Conservation (phyloP, 2,329 filamentous ascomycete species). For the Aspergillus pseudonomiae region DNA sequence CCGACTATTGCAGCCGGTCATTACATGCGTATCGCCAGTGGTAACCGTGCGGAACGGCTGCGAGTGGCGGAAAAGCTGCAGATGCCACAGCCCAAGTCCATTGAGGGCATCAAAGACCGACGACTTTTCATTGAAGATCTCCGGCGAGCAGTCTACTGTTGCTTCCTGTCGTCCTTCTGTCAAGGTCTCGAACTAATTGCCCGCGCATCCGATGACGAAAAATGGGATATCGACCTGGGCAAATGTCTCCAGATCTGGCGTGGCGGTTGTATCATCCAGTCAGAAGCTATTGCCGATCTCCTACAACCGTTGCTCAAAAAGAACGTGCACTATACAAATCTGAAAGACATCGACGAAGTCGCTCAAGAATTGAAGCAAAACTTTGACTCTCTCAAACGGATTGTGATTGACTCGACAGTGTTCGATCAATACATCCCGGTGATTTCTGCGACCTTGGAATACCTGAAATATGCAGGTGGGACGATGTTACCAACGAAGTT, state of each 20-base stretch:
- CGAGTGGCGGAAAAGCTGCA: slow-evolving; percentile 54
- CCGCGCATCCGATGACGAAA: slow-evolving; percentile 59
- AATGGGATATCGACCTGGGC: slow-evolving; percentile 56
- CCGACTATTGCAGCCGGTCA: slow-evolving; percentile 67
- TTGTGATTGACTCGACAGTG: slow-evolving; percentile 58
- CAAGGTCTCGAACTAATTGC: slow-evolving; percentile 69
- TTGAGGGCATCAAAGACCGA: slow-evolving; percentile 36
- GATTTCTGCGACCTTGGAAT: slow-evolving; percentile 66
- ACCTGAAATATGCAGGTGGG: slow-evolving; percentile 65
- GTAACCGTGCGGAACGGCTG: slow-evolving; percentile 60
- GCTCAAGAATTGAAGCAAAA: slow-evolving; percentile 57
- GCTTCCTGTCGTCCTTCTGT: slow-evolving; percentile 64
- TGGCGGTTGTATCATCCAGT: slow-evolving; percentile 71
- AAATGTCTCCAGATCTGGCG: slow-evolving; percentile 63
- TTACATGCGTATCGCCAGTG: slow-evolving; percentile 65
- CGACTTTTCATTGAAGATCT: slow-evolving; percentile 60
- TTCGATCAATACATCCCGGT: slow-evolving; percentile 64
- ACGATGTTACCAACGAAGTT: slow-evolving; percentile 67
- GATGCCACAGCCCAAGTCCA: slow-evolving; percentile 42
- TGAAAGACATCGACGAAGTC: slow-evolving; percentile 50
- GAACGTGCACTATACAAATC: slow-evolving; percentile 35
- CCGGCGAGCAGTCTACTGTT: slow-evolving; percentile 62
- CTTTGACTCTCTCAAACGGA: slow-evolving; percentile 57
- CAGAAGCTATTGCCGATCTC: slow-evolving; percentile 65
- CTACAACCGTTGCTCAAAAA: slow-evolving; percentile 45